Evolutionary conservation across 371 early-diverging fungal genomes (phyloP).

Genomic region (Zopfochytrium polystomum): DNA sequence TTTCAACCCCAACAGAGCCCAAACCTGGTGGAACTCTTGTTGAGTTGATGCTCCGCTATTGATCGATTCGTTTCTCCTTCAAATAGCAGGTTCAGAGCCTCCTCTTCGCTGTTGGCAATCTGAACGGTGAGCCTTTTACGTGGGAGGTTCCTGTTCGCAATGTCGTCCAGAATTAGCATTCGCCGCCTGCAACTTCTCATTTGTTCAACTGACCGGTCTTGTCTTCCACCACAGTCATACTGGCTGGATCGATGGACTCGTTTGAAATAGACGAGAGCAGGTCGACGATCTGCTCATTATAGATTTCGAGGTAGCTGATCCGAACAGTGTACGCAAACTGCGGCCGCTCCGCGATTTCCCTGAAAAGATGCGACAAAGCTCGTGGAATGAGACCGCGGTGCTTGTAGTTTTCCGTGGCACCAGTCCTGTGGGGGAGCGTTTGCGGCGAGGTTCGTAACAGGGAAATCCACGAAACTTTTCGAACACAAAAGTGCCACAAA

Average conservation of each 20-base stretch:
- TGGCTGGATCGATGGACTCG: no score
- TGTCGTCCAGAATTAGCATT: background rate
- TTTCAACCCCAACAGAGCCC: background rate
- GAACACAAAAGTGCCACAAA: background rate
- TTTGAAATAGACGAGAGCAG: no score
- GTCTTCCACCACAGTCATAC: constrained; percentile 50
- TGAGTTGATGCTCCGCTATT: constrained; percentile 56
- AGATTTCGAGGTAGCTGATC: constrained; percentile 64
- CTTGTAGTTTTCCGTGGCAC: constrained; percentile 56
- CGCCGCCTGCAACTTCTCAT: no score
- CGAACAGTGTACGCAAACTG: constrained; percentile 46
- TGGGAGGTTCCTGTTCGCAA: constrained; percentile 38
- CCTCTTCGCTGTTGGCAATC: constrained; percentile 51
- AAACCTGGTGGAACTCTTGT: constrained; percentile 46
- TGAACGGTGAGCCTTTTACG: constrained; percentile 54
- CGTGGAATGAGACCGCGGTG: constrained; percentile 58
- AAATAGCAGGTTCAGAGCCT: constrained; percentile 55
- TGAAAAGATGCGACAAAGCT: constrained; percentile 47
- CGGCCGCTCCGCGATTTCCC: constrained; percentile 47
- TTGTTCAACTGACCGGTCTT: constrained; percentile 36
- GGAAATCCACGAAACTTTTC: background rate
- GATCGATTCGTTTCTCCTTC: constrained; percentile 59
- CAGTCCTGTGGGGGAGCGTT: constrained; percentile 40
- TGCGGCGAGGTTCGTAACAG: no score
- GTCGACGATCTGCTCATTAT: constrained; percentile 66